Evolutionary conservation across 202 grass and related monocot genomes (phyloP), one percentile per base, ranked within the genome.

Genomic region (Zoysia matrella): DNA sequence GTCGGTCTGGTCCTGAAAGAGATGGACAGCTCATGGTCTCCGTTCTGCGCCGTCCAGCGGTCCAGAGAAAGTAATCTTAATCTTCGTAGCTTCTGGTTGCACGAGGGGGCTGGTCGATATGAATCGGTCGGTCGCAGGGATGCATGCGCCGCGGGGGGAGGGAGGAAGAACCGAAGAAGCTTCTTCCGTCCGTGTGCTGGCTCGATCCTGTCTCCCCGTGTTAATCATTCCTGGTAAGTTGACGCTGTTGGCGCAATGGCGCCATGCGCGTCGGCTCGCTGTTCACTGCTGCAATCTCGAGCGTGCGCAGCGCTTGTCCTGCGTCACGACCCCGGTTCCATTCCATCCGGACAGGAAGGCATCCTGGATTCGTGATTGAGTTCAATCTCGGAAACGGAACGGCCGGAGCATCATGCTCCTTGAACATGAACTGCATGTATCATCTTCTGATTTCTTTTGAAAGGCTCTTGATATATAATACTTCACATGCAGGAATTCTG

Each of bases 71-170:
- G 73, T 73, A 69, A 77, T 54, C 60, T 30, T 46, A 42, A 68
- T 69, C 47, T 85, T 81, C 52, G 60, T 68, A 69, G 30, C 79
- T 63, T 82, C 65, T 30, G 11, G 64, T 75, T 90, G 88, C 88
- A 90, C 83, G 79, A 90, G 83, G 79, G 83, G 74, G 62, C 46
- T 83, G 74, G 69, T 67, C 78, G 83, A 22, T 83, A 67, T 36
- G 83, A 61, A 73, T 16, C 49, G 54, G 78, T 89, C 69, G 69
- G 54, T 61, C 30, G 39, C 76, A 11, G 77, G 11, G 14, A 15
- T 6, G 77, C 22, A 22, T 22, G 22, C 22, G 53, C 40, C 49
- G 51, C 4, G 11, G 42, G 64, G 22, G 22, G 22, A 60, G 57
- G 57, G 14, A 18, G 56, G 57, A 8, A 60, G 1, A 11, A n/a